These are phyloP conservation scores for Castanea sativa DNA, from an alignment of 306 rosid species.

Conservation along the genomic window DNA sequence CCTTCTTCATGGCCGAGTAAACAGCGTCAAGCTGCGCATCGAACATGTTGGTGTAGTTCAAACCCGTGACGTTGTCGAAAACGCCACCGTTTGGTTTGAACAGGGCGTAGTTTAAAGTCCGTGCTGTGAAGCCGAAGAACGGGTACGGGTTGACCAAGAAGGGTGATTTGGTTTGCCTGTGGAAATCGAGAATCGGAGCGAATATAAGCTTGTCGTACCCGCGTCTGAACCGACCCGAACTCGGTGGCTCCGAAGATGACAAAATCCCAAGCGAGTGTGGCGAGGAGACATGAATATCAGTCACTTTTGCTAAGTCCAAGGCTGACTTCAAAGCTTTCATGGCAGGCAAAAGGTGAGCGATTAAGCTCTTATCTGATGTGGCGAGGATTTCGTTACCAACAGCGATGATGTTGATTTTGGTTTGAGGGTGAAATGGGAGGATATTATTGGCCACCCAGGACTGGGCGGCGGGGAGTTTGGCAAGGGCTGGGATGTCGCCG, in stretches of 20 bases:
- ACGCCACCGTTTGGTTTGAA: constrained; percentile 70
- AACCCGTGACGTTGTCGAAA: constrained; percentile 52
- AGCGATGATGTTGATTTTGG: constrained; percentile 57
- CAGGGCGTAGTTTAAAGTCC: constrained; percentile 49
- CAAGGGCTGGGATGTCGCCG: constrained; percentile 61
- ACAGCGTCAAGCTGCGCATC: constrained; percentile 91
- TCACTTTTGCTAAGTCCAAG: constrained; percentile 44
- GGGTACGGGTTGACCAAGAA: constrained; percentile 87
- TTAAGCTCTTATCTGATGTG: constrained; percentile 68
- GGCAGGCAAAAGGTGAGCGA: constrained; percentile 69
- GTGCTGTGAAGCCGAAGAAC: constrained; percentile 51
- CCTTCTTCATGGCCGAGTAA: constrained; percentile 75
- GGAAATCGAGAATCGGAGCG: constrained; percentile 68
- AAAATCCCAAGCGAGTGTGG: constrained; percentile 85
- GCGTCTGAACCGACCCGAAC: constrained; percentile 53
- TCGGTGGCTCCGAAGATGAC: constrained; percentile 67
- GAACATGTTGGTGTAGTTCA: constrained; percentile 80
- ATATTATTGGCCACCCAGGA: constrained; percentile 60
- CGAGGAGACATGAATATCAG: constrained; percentile 49
- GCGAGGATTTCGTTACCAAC: constrained; percentile 89
- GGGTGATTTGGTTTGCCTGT: constrained; percentile 54
- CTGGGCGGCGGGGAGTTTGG: constrained; percentile 55
- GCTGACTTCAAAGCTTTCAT: constrained; percentile 63
- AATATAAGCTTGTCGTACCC: constrained; percentile 64
- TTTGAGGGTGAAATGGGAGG: constrained; percentile 56